phyloP scores from a whole-genome alignment of 768 basidiomycete species.

The Tulasnella sp. region DNA sequence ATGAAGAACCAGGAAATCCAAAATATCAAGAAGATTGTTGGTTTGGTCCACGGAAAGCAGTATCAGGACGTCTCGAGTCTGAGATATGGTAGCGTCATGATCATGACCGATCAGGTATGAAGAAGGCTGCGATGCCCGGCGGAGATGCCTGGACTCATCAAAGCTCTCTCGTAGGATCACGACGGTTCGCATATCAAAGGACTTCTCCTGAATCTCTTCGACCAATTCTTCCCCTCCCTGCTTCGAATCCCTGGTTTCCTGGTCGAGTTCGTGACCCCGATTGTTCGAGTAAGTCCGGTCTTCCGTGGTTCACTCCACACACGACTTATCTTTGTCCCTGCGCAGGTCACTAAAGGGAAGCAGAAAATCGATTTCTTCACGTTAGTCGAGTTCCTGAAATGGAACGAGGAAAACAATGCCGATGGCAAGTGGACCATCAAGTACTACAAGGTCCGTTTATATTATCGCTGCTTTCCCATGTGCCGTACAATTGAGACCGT shows the following conservation, averaged over 20 bases:
- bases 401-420: conserved; percentile 71
- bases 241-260: conserved; percentile 85
- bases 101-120: conserved; percentile 97
- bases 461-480: not conserved
- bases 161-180: conserved; percentile 61
- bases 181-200: conserved; percentile 99
- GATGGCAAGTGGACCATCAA: conserved; percentile 81
- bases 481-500: not conserved
- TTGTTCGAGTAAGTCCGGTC: conserved; percentile 65
- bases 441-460: conserved; percentile 83
- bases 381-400: conserved; percentile 91
- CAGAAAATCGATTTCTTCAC: conserved; percentile 87
- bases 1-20: conserved; percentile 98
- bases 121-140: not conserved
- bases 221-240: conserved; percentile 93
- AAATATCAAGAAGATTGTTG: conserved; percentile 97
- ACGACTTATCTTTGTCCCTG: not conserved
- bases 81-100: conserved; percentile 93
- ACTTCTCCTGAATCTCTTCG: conserved; percentile 95
- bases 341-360: conserved; percentile 49
- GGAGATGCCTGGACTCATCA: not conserved
- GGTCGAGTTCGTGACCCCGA: conserved; percentile 97
- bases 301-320: not conserved
- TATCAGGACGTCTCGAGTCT: conserved; percentile 61
- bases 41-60: conserved; percentile 87